phyloP scores from a whole-genome alignment of 2,329 filamentous ascomycete species.

The Stagonosporopsis vannaccii region DNA sequence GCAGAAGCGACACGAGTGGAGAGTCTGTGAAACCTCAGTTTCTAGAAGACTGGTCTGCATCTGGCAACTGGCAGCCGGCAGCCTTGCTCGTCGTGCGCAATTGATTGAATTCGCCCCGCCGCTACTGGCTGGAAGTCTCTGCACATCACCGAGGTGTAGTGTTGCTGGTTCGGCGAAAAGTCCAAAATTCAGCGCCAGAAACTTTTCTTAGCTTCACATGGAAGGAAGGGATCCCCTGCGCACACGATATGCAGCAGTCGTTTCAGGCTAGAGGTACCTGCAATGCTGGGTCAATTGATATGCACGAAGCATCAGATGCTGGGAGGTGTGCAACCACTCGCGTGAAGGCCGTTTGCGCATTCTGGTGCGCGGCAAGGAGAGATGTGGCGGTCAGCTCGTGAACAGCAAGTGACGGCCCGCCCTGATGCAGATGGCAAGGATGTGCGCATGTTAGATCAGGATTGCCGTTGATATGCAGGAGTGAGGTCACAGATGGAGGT shows the following conservation, averaged over 20 bases:
- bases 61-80: conserved; percentile 5
- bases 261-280: conserved; percentile 34
- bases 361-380: conserved; percentile 25
- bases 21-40: conserved; percentile 37
- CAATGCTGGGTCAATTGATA: conserved; percentile 33
- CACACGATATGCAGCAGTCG: conserved; percentile 37
- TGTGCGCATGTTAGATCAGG: conserved; percentile 16
- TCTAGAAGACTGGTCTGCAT: conserved; percentile 32
- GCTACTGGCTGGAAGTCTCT: conserved; percentile 9
- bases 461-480: conserved; percentile 21
- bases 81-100: conserved; percentile 20
- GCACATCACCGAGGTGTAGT: conserved; percentile 8
- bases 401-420: conserved; percentile 29
- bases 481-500: conserved; percentile 23
- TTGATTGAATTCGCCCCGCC: background rate
- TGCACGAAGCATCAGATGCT: conserved; percentile 47
- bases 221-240: conserved; percentile 36
- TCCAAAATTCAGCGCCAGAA: conserved; percentile 6
- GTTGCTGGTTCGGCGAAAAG: conserved; percentile 14
- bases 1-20: conserved; percentile 21
- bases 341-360: conserved; percentile 26
- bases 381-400: conserved; percentile 41
- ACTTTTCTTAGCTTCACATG: conserved; percentile 22
- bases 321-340: conserved; percentile 20
- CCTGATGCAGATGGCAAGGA: conserved; percentile 25